Evolutionary conservation across 768 basidiomycete genomes (phyloP).

Genomic region (Suillus alpinus): DNA sequence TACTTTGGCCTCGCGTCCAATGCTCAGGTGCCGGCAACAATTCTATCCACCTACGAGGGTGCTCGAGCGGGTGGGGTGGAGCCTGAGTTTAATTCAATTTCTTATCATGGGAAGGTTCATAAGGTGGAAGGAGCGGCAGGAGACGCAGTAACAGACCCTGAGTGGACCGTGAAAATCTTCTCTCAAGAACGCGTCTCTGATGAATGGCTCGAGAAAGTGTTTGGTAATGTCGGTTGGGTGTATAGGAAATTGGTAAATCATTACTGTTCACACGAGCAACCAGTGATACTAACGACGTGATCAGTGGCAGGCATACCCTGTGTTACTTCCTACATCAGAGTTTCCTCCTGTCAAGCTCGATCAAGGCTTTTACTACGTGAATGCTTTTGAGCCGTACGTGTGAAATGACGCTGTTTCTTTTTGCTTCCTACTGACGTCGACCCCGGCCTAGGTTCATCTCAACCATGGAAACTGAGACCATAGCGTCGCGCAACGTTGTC

Average conservation of each 20-base stretch:
- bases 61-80: constrained; percentile 48
- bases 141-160: constrained; percentile 29
- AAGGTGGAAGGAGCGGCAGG: constrained; percentile 22
- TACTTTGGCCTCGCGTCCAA: constrained; percentile 63
- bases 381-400: constrained; percentile 85
- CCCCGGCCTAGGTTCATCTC: constrained; percentile 60
- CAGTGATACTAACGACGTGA: constrained; percentile 5
- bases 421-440: constrained; percentile 1
- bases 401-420: not conserved
- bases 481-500: constrained; percentile 80
- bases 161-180: constrained; percentile 88
- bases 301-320: constrained; percentile 81
- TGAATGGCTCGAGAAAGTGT: constrained; percentile 65
- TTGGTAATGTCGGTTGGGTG: constrained; percentile 79
- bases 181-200: constrained; percentile 64
- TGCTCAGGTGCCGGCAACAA: constrained; percentile 51
- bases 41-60: constrained; percentile 75
- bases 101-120: constrained; percentile 65
- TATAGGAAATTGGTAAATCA: constrained; percentile 66
- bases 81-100: constrained; percentile 85
- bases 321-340: constrained; percentile 57
- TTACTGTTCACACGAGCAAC: not conserved
- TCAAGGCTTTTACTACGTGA: constrained; percentile 84
- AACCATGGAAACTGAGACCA: constrained; percentile 93
- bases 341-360: constrained; percentile 82